A percentile compares a stretch with the other conserved stretches of the same genome.
Evolutionary conservation across 2,329 filamentous ascomycete genomes (phyloP).

Genomic region (Aspergillus persii): DNA sequence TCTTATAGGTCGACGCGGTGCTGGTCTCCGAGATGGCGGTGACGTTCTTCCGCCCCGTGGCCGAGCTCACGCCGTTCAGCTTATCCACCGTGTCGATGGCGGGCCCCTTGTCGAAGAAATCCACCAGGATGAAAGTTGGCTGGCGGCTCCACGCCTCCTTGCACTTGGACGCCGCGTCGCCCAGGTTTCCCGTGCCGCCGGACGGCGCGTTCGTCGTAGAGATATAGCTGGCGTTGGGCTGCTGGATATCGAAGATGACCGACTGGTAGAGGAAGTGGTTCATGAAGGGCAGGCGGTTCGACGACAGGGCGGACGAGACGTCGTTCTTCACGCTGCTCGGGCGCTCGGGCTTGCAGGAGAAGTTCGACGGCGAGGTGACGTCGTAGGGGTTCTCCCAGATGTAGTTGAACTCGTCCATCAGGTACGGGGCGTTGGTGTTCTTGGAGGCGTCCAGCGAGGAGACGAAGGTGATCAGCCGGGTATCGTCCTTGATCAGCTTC

Average conservation of each 20-base stretch:
- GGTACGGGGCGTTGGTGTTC: slow-evolving; percentile 39
- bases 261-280: slow-evolving; percentile 74
- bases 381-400: slow-evolving; percentile 73
- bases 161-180: slow-evolving; percentile 52
- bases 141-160: slow-evolving; percentile 57
- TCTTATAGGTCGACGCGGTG: slow-evolving; percentile 29
- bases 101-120: slow-evolving; percentile 74
- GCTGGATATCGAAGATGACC: slow-evolving; percentile 53
- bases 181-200: slow-evolving; percentile 54
- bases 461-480: slow-evolving; percentile 67
- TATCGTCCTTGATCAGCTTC: slow-evolving; percentile 62
- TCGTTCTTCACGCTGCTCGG: slow-evolving; percentile 55
- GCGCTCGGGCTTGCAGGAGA: slow-evolving; percentile 70
- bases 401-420: slow-evolving; percentile 44
- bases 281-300: slow-evolving; percentile 66
- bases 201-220: slow-evolving; percentile 64
- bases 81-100: slow-evolving; percentile 67
- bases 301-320: slow-evolving; percentile 50
- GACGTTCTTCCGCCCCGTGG: slow-evolving; percentile 43
- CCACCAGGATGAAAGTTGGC: slow-evolving; percentile 74
- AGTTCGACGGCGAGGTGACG: slow-evolving; percentile 60
- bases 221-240: slow-evolving; percentile 62
- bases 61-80: slow-evolving; percentile 58
- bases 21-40: slow-evolving; percentile 27
- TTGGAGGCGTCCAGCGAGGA: slow-evolving; percentile 47